Base-by-base conservation (phyloP, 2,329 filamentous ascomycete genomes). In the Trichoderma sp. region DNA sequence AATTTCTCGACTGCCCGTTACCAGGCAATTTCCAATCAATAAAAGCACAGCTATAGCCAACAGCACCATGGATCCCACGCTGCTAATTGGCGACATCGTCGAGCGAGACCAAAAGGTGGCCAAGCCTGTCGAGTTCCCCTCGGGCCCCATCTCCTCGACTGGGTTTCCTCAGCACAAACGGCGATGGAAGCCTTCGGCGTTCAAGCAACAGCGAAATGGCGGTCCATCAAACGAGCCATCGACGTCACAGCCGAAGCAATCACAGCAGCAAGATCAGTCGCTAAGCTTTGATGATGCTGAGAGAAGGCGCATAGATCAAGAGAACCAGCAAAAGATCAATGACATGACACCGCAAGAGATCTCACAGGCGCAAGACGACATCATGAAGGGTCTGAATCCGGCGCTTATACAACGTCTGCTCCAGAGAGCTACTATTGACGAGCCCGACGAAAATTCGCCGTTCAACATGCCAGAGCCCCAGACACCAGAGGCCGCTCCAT, bases 91-190 rank as follows among this genome's bases (percentile, higher is more conserved):
- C 67, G 94, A 97, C 73, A 89, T 98, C 71, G 86, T 91, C 75
- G 95, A 98, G 81, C 91, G 92, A 71, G 85, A 88, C 55, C 80
- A 87, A 30, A 79, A 83, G 16, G 79, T 83, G 28, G 83, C 88
- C 26, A 89, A 87, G 71, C 85, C 91, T 5, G 89, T 90, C 16
- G 84, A 85, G 58, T 81, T 87, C 51, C 87, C 87, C 63, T 80
- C 82, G 11, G 81, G 83, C 24, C 71, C 76, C 39, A 70, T 75
- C 32, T 78, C 80, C 2, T 79, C 83, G 5, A 89, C 87, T 14
- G 96, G 96, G 1, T 98, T 98, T 74, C 96, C 96, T n/a, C 88
- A 90, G 69, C 94, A 94, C 78, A 96, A 91, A 79, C 93, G 92
- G 77, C 89, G 94, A 72, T 85, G 84, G 68, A 86, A 87, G 68